Evolutionary conservation across 768 basidiomycete genomes (phyloP), one percentile per base, ranked within the genome.

Genomic region (Mycena chlorophos): DNA sequence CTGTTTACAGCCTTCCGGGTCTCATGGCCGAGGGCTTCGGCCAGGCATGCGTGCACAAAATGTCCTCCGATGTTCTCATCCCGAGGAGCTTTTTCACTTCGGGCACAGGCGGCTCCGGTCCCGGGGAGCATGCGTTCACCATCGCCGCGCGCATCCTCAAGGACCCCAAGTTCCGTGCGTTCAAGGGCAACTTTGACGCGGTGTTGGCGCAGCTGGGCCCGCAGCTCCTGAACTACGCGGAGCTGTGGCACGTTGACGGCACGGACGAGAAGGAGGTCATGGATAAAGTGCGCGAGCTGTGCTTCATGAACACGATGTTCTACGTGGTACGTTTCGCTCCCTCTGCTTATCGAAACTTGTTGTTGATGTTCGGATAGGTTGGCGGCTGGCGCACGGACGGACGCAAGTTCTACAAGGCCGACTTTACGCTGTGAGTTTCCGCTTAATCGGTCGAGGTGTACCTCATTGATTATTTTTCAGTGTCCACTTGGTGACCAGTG

Each of bases 221-320:
- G 4, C 67, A 70, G 13, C 70, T 86, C 25, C 66, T 66, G 23
- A 66, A 68, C 27, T 78, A 81, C 51, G 76, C 70, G 16, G 67
- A 67, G 8, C 60, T 73, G 39, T 85, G 83, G 83, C 73, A 66
- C 3, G 40, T 77, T 20, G 69, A 80, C 52, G 54, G 68, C 38
- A 54, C 57, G 31, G 56, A 71, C 51, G 60, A 74, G 34, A 61
- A 70, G 28, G 72, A 77, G 58, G 60, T 84, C 5, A 73, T 76
- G n/a, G 66, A 72, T 17, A 89, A 87, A 66, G 73, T 85, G 23
- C 84, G 85, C 58, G 87, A 91, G 61, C 59, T 91, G 3, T 63
- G 72, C 4, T 90, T 86, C 83, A 68, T 78, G 17, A 77, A 73
- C 40, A 70, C 71, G 0, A 53, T 87, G n/a, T 60, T 85, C 20